Conservation (phyloP, 129 eudicot genomes). For the Arctium minus region DNA sequence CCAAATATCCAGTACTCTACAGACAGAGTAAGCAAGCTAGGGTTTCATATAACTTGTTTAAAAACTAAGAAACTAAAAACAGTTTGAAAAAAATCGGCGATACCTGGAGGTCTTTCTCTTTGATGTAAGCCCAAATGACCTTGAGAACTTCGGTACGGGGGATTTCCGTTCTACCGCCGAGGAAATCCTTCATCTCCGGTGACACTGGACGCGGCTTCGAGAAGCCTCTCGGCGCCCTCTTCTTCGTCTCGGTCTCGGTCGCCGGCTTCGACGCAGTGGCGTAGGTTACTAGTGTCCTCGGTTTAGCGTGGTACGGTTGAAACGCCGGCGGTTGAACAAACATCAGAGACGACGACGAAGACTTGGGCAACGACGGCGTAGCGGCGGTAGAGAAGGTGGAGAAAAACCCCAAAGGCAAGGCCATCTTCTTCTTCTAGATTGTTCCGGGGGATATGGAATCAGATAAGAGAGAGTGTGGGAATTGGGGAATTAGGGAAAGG, state of each 20-base stretch:
- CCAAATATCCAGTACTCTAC: no score
- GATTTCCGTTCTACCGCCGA: slow-evolving; percentile 35
- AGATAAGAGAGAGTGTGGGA: not conserved
- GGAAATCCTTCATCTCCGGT: slow-evolving; percentile 41
- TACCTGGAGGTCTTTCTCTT: slow-evolving; percentile 37
- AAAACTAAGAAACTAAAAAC: no score
- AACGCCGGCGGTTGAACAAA: not conserved
- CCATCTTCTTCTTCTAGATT: slow-evolving; percentile 1
- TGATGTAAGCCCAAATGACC: slow-evolving; percentile 41
- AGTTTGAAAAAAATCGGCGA: not conserved
- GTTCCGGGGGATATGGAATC: not conserved
- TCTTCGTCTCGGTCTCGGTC: slow-evolving; percentile 29
- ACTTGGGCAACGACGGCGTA: slow-evolving; percentile 15
- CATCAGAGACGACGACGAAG: slow-evolving; percentile 2
- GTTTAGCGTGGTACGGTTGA: not conserved
- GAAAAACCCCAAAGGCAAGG: slow-evolving; percentile 30
- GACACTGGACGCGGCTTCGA: slow-evolving; percentile 39
- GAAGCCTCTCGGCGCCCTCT: slow-evolving; percentile 39
- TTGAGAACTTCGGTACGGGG: slow-evolving; percentile 37
- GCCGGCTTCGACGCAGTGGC: slow-evolving; percentile 34
- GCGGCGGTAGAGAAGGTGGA: slow-evolving; percentile 22
- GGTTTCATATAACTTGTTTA: not conserved
- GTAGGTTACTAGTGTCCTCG: slow-evolving; percentile 8
- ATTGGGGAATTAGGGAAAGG: not conserved
- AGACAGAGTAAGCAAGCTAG: not conserved